These are phyloP conservation scores for Phialophora expanda DNA, from an alignment of 2,329 filamentous ascomycete species.

Conservation along the genomic window DNA sequence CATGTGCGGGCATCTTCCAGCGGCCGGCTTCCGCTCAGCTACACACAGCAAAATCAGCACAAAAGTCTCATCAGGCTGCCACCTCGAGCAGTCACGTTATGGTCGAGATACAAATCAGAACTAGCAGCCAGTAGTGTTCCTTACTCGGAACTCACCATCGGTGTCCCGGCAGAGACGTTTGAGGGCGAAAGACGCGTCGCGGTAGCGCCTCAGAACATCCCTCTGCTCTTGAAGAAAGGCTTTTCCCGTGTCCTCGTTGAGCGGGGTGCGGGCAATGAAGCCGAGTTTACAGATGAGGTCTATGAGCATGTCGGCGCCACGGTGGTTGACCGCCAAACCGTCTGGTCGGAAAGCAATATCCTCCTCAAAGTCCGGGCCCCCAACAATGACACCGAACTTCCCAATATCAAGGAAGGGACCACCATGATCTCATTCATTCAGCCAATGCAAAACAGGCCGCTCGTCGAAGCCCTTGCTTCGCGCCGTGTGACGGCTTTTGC, in stretches of 20 bases:
- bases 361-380: slow-evolving; percentile 83
- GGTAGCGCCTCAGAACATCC: slow-evolving; percentile 81
- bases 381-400: slow-evolving; percentile 68
- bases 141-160: slow-evolving; percentile 75
- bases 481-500: slow-evolving; percentile 78
- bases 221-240: slow-evolving; percentile 82
- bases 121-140: slow-evolving; percentile 50
- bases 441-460: slow-evolving; percentile 75
- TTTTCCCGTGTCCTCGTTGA: slow-evolving; percentile 79
- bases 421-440: slow-evolving; percentile 84
- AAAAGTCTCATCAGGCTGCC: slow-evolving; percentile 21
- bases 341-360: slow-evolving; percentile 78
- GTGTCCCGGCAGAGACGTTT: slow-evolving; percentile 79
- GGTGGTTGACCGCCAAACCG: slow-evolving; percentile 69
- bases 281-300: slow-evolving; percentile 76
- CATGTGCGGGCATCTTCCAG: slow-evolving; percentile 26
- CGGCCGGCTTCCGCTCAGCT: slow-evolving; percentile 25
- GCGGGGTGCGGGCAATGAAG: slow-evolving; percentile 75
- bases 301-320: slow-evolving; percentile 80
- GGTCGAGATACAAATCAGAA: slow-evolving; percentile 33
- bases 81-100: slow-evolving; percentile 26
- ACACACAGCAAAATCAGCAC: slow-evolving; percentile 13
- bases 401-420: slow-evolving; percentile 69
- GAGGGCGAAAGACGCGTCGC: slow-evolving; percentile 81
- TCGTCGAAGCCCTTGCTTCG: slow-evolving; percentile 74